These are phyloP conservation scores for Erodium maritimum DNA, from an alignment of 345 rosid species.

Conservation along the genomic window DNA sequence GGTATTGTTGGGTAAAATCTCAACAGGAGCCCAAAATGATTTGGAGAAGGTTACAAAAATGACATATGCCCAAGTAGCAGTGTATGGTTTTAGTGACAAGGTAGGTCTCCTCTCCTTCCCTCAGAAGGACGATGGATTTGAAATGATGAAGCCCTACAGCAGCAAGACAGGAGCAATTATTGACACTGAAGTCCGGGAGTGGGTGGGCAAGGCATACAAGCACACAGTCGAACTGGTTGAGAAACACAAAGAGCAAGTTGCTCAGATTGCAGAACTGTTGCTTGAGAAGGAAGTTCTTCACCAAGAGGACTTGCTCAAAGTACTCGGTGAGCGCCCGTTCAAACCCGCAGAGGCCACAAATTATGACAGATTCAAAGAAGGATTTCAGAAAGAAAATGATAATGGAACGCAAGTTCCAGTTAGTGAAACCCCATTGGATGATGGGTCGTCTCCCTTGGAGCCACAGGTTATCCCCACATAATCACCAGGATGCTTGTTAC, in stretches of 20 bases:
- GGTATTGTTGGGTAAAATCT: conserved; percentile 81
- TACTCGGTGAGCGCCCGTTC: conserved; percentile 83
- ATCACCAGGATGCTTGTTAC: not conserved
- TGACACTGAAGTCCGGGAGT: conserved; percentile 74
- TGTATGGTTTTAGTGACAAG: conserved; percentile 90
- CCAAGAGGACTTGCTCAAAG: conserved; percentile 59
- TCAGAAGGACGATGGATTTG: conserved; percentile 55
- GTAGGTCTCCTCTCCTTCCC: conserved; percentile 96
- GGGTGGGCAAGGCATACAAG: conserved; percentile 71
- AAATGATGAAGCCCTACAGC: conserved; percentile 83
- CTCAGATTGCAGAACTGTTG: conserved; percentile 68
- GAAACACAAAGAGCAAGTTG: conserved; percentile 70
- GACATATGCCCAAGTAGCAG: conserved; percentile 95
- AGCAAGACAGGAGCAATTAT: conserved; percentile 79
- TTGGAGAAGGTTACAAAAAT: conserved; percentile 90
- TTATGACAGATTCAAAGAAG: conserved; percentile 65
- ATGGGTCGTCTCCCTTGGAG: conserved; percentile 4
- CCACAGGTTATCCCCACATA: not conserved
- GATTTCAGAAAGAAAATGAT: conserved; percentile 43
- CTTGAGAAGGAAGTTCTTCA: conserved; percentile 86
- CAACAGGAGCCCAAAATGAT: conserved; percentile 94
- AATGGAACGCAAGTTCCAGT: conserved; percentile 4
- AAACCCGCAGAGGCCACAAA: conserved; percentile 51
- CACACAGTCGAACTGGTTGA: conserved; percentile 47
- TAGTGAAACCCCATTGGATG: not conserved